Evolutionary conservation across 805 yeast species (phyloP).

Genomic region (Candida wancherniae): DNA sequence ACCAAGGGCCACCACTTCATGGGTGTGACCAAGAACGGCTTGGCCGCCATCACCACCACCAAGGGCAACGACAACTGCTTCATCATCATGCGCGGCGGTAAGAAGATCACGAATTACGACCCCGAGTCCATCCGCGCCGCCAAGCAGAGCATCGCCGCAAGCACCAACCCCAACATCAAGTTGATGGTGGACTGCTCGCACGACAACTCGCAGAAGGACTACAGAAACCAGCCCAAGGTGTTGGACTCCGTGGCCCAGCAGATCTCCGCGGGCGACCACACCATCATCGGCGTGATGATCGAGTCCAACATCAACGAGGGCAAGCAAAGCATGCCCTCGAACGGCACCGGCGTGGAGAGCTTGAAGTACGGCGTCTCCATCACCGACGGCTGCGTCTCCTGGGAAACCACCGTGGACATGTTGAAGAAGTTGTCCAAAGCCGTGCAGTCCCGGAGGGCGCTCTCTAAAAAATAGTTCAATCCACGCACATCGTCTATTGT

Average conservation of each 20-base stretch:
- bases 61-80: constrained; percentile 90
- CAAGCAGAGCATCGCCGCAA: constrained; percentile 41
- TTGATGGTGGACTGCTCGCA: constrained; percentile 91
- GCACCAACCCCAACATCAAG: constrained; percentile 57
- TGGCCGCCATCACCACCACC: constrained; percentile 93
- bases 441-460: constrained; percentile 71
- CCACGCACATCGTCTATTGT: no score
- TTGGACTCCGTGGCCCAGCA: constrained; percentile 76
- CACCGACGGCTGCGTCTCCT: constrained; percentile 95
- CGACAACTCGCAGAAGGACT: constrained; percentile 90
- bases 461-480: no score
- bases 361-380: constrained; percentile 91
- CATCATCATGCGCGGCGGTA: constrained; percentile 93
- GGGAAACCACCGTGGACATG: constrained; percentile 78
- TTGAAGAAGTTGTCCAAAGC: constrained; percentile 71
- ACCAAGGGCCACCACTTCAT: constrained; percentile 90
- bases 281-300: constrained; percentile 92
- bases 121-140: constrained; percentile 61
- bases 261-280: constrained; percentile 63
- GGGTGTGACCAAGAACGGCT: constrained; percentile 93
- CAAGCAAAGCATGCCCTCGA: constrained; percentile 70
- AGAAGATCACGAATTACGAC: constrained; percentile 86
- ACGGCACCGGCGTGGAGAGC: constrained; percentile 60
- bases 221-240: constrained; percentile 89
- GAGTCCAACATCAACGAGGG: constrained; percentile 92